phyloP scores from a whole-genome alignment of 768 basidiomycete species.

The Clitopilus passeckerianus region DNA sequence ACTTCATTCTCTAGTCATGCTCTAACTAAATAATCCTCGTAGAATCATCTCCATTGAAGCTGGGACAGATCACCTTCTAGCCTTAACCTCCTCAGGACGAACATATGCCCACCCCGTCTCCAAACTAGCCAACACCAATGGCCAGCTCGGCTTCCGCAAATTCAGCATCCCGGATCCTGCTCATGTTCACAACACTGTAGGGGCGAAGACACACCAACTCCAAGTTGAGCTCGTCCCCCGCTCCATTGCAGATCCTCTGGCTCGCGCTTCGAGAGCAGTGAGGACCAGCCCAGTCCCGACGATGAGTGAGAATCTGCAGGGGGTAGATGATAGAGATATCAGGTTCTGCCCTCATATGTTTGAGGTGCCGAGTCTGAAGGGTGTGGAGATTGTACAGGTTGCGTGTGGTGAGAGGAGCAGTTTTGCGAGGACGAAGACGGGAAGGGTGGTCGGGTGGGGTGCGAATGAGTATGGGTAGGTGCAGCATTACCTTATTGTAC shows the following conservation, averaged over 20 bases:
- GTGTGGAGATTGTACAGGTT: conserved; percentile 60
- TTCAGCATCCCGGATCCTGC: conserved; percentile 42
- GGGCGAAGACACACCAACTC: conserved; percentile 24
- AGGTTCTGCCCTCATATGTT: conserved; percentile 66
- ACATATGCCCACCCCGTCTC: conserved; percentile 75
- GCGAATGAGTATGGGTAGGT: conserved; percentile 81
- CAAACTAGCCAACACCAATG: conserved; percentile 70
- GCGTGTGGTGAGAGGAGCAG: conserved; percentile 70
- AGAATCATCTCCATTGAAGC: conserved; percentile 74
- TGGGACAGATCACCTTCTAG: conserved; percentile 70
- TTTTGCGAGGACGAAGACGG: conserved; percentile 62
- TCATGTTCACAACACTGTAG: conserved; percentile 15
- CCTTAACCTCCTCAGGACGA: conserved; percentile 67
- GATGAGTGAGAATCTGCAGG: conserved; percentile 25
- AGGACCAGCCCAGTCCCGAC: conserved; percentile 23
- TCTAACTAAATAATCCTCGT: neutral
- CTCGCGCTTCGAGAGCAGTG: conserved; percentile 36
- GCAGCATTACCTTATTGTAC: neutral
- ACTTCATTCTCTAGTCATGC: neutral
- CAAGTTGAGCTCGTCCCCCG: conserved; percentile 55
- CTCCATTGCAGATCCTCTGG: conserved; percentile 44
- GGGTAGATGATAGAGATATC: conserved; percentile 37
- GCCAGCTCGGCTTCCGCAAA: conserved; percentile 78
- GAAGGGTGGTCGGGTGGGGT: conserved; percentile 83
- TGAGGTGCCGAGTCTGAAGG: conserved; percentile 71